These are phyloP conservation scores for Aspergillus homomorphus DNA, from an alignment of 495 filamentous ascomycete genomes.

Conservation along the genomic window DNA sequence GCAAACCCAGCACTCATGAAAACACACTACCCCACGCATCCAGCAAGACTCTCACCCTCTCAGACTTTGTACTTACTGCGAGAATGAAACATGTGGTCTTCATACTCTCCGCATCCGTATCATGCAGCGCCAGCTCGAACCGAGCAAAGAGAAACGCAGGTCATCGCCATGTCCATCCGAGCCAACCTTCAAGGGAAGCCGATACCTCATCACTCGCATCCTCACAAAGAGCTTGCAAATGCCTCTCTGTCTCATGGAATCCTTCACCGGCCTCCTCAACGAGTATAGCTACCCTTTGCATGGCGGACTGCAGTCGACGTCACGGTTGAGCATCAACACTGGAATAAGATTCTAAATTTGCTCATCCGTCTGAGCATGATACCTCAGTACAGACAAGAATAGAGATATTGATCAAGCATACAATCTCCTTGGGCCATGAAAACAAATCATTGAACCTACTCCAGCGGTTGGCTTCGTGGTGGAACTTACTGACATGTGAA, in stretches of 20 bases:
- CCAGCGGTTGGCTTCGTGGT: not conserved
- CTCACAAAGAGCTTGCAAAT: not conserved
- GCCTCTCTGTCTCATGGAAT: not conserved
- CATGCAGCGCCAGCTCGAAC: constrained; percentile 27
- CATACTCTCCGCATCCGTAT: constrained; percentile 29
- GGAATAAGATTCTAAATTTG: constrained; percentile 13
- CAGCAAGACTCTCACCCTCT: not conserved
- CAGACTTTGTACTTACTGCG: not conserved
- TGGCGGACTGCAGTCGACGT: constrained; percentile 7
- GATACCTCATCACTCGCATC: not conserved
- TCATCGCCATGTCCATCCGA: not conserved
- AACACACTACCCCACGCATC: not conserved
- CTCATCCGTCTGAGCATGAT: constrained; percentile 1
- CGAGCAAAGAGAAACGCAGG: not conserved
- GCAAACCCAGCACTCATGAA: too few relatives aligned
- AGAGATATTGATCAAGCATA: not conserved
- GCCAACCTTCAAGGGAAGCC: not conserved
- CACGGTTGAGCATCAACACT: constrained; percentile 13
- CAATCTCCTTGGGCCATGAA: constrained; percentile 9
- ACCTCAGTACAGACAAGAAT: not conserved
- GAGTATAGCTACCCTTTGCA: not conserved
- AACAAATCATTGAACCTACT: constrained; percentile 12
- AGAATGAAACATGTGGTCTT: not conserved
- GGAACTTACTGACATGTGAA: constrained; percentile 9
- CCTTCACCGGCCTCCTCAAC: constrained; percentile 5